A percentile compares a stretch with the other conserved stretches of the same genome.
These are phyloP conservation scores for Globisporangium viniferum DNA, from an alignment of 352 stramenopile species.

Conservation along the genomic window DNA sequence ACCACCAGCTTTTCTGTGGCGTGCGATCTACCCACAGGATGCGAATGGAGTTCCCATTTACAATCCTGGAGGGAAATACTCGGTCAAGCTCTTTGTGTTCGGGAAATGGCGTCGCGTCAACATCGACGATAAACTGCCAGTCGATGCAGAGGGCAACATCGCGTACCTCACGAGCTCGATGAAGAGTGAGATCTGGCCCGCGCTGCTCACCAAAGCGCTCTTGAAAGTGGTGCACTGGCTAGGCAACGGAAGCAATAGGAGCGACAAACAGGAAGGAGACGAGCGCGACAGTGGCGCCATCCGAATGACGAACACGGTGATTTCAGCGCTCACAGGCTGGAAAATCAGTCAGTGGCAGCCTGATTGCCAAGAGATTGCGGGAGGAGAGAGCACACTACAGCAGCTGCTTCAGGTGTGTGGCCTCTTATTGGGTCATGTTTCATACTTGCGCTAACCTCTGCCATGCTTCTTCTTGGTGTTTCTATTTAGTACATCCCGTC, in stretches of 20 bases:
- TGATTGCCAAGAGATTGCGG: constrained; percentile 6
- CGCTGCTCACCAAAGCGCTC: constrained; percentile 67
- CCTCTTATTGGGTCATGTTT: neutral
- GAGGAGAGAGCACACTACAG: constrained; percentile 34
- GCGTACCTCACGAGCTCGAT: constrained; percentile 55
- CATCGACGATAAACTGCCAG: constrained; percentile 65
- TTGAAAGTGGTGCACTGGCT: constrained; percentile 66
- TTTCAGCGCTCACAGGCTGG: constrained; percentile 56
- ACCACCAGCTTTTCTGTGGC: constrained; percentile 53
- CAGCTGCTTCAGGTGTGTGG: constrained; percentile 30
- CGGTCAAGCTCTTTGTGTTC: constrained; percentile 64
- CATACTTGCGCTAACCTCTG: neutral
- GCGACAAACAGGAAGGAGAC: neutral
- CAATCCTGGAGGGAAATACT: constrained; percentile 74
- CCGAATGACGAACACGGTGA: constrained; percentile 23
- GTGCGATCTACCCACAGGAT: constrained; percentile 73
- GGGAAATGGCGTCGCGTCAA: constrained; percentile 72
- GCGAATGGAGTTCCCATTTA: constrained; percentile 40
- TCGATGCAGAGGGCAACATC: constrained; percentile 49
- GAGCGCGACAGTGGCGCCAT: constrained; percentile 13
- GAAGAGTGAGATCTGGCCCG: constrained; percentile 64
- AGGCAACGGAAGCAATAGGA: neutral
- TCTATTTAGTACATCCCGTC: constrained; percentile 14
- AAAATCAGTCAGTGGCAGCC: constrained; percentile 45
- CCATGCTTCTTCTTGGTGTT: neutral